phyloP scores from a whole-genome alignment of 495 filamentous ascomycete species.

The Achaetomiella virescens region DNA sequence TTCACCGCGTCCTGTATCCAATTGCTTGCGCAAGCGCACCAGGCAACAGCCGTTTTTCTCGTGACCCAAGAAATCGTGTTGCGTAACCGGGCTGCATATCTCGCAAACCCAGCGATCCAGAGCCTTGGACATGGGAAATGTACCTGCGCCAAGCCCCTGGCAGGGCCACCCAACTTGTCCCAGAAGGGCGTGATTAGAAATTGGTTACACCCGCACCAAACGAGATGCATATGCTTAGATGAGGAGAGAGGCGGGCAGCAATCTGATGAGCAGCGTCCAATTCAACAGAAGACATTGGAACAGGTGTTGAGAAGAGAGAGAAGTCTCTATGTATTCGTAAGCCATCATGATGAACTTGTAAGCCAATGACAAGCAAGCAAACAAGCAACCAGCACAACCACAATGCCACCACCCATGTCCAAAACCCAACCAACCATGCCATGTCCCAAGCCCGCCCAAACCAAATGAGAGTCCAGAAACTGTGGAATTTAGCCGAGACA shows the following conservation, averaged over 20 bases:
- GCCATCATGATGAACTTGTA: not conserved
- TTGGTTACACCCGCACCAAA: not conserved
- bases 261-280: no score
- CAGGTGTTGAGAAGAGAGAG: not conserved
- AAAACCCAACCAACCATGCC: not conserved
- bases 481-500: constrained; percentile 1
- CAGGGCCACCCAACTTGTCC: not conserved
- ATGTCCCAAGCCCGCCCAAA: not conserved
- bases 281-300: no score
- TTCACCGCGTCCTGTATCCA: not conserved
- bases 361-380: not conserved
- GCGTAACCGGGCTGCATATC: constrained; percentile 2
- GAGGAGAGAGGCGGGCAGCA: no score
- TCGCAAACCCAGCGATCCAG: not conserved
- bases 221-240: no score
- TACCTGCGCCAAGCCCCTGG: not conserved
- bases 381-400: not conserved
- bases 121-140: not conserved
- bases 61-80: not conserved
- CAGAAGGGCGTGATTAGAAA: constrained; percentile 5
- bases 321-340: not conserved
- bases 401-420: not conserved
- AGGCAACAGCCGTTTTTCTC: not conserved
- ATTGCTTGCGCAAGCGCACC: not conserved
- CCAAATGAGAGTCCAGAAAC: not conserved